Conservation (phyloP, 805 yeast species). For the Cyberlindnera americana region DNA sequence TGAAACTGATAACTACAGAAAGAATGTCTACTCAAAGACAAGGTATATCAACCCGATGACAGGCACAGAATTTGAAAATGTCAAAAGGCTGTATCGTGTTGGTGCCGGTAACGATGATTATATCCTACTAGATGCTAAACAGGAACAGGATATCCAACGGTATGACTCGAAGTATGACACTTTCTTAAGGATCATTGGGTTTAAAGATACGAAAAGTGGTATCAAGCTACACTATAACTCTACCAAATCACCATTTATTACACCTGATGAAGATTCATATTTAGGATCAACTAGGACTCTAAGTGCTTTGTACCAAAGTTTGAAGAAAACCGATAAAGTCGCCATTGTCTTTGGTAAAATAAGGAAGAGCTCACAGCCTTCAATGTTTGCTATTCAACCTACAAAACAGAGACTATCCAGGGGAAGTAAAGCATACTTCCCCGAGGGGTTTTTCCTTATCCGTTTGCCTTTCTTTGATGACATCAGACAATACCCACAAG, state of each 20-base stretch:
- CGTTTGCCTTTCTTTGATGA: conserved; percentile 75
- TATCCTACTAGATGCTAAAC: conserved; percentile 37
- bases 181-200: conserved; percentile 64
- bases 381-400: conserved; percentile 57
- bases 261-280: conserved; percentile 59
- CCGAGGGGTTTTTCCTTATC: conserved; percentile 68
- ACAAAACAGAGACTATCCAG: conserved; percentile 28
- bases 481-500: conserved; percentile 59
- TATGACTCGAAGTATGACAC: conserved; percentile 39
- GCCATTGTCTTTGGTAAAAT: conserved; percentile 74
- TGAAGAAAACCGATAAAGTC: conserved; percentile 48
- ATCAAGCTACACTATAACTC: conserved; percentile 50
- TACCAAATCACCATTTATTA: conserved; percentile 56
- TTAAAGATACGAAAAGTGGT: conserved; percentile 42
- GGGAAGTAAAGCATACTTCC: conserved; percentile 9
- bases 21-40: conserved; percentile 48
- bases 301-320: conserved; percentile 59
- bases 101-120: conserved; percentile 39
- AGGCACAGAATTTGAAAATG: conserved; percentile 39
- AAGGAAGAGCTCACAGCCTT: conserved; percentile 51
- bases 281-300: conserved; percentile 66
- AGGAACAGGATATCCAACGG: conserved; percentile 31
- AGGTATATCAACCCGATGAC: conserved; percentile 37
- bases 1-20: conserved; percentile 47
- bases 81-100: conserved; percentile 38